Conservation (phyloP, 2,329 filamentous ascomycete species). For the Phialocephala subalpina region DNA sequence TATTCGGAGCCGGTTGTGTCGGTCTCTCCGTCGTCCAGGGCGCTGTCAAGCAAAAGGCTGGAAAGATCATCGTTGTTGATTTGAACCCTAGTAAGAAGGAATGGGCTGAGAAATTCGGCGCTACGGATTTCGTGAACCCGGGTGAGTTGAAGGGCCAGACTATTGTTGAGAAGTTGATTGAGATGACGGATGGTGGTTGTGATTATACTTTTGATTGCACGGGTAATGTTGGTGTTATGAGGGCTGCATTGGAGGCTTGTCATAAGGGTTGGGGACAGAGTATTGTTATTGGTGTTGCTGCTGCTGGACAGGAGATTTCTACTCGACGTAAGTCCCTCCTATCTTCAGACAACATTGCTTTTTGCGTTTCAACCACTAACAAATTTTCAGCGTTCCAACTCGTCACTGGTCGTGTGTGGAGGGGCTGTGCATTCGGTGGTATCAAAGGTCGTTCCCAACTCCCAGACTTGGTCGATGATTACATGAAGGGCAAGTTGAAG, state of each 20-base stretch:
- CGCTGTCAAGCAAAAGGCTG: slow-evolving; percentile 65
- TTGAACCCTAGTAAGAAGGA: slow-evolving; percentile 91
- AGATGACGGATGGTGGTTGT: slow-evolving; percentile 97
- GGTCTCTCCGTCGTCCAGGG: slow-evolving; percentile 96
- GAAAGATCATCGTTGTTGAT: slow-evolving; percentile 69
- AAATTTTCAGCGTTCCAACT: slow-evolving; percentile 85
- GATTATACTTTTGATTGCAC: slow-evolving; percentile 99
- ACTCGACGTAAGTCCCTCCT: slow-evolving; percentile 80
- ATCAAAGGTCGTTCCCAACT: slow-evolving; percentile 98
- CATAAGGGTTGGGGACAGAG: slow-evolving; percentile 99
- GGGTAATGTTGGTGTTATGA: slow-evolving; percentile 95
- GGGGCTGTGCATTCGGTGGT: slow-evolving; percentile 95
- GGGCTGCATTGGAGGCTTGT: slow-evolving; percentile 93
- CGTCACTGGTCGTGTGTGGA: slow-evolving; percentile 97
- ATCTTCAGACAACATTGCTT: not conserved
- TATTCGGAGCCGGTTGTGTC: slow-evolving; percentile 97
- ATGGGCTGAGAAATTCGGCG: slow-evolving; percentile 94
- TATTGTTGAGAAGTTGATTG: slow-evolving; percentile 90
- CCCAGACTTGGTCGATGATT: slow-evolving; percentile 85
- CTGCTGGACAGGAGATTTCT: slow-evolving; percentile 93
- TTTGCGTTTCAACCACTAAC: slow-evolving; percentile 19
- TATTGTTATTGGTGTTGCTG: slow-evolving; percentile 97
- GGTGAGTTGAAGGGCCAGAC: slow-evolving; percentile 78
- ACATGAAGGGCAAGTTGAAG: slow-evolving; percentile 89
- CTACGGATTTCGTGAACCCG: slow-evolving; percentile 97